Base-by-base conservation (phyloP, 1,284 basidiomycete species). In the Heimioporus punctisporus region DNA sequence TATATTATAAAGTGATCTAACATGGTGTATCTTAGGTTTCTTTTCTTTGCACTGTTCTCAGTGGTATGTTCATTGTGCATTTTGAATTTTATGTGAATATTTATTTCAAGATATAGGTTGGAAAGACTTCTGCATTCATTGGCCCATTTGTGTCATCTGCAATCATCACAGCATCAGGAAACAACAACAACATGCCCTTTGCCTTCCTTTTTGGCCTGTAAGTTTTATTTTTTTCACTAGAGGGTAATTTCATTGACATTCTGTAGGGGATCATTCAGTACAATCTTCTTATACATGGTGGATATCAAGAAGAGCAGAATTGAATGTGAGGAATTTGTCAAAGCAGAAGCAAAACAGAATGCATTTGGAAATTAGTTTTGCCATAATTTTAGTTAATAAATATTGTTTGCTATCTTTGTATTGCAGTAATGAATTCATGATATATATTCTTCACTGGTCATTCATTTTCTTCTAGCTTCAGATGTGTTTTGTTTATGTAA, bases 111-210 rank as follows among this genome's bases (percentile, higher is more conserved):
- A 34, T 26, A 12, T 40, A 86, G 84, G 72, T 89, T 50, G 84
- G 85, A n/a, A 87, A 90, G 72, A 89, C 89, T 9, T 90, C 89
- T 50, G 85, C 87, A n/a, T 90, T 91, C 68, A 88, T 92, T 60
- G 90, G 90, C 0, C 89, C 90, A 2, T 83, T 93, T 60, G 86
- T 92, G 21, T 90, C 88, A 8, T 88, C 77, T 54, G 88, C 88
- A 14, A 87, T 90, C 57, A 88, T 90, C 59, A 83, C 84, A 26
- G 85, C 82, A 14, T 81, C 86, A 0, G 75, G 78, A 44, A 84
- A 88, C 65, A 92, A 92, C 65, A 80, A 87, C 60, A 91, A 89
- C 65, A 89, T 90, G 81, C 88, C 90, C 0, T 93, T 93, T 68
- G 84, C 87, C 7, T 93, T 93, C 70, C 74, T 93, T 6, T 88